Evolutionary conservation across 1,284 basidiomycete species (phyloP).

Genomic region (Sporisorium reilianum): DNA sequence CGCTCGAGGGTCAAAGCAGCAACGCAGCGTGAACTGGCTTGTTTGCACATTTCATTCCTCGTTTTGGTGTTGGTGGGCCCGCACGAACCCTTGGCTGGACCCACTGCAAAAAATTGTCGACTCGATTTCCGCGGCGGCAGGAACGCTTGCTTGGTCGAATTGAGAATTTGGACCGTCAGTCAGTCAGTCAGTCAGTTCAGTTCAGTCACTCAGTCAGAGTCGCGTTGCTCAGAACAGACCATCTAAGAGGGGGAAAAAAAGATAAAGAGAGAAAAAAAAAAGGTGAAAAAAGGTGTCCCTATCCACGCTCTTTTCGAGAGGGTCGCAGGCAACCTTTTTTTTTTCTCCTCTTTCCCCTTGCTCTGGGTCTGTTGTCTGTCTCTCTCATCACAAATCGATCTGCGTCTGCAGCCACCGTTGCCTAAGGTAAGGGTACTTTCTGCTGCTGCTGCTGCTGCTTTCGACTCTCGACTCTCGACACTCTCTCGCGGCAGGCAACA

Average conservation of each 20-base stretch:
- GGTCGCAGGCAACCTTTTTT: conserved; percentile 1
- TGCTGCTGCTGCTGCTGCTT: not conserved
- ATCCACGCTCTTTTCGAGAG: not conserved
- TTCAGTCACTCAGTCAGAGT: no score
- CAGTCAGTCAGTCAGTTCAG: no score
- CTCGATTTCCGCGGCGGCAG: no score
- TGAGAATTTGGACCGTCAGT: no score
- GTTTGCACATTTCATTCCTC: not conserved
- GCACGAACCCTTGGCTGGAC: not conserved
- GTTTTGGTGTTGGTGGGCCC: not conserved
- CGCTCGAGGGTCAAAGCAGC: no score
- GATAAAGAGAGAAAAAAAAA: not conserved
- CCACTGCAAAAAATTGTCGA: no score
- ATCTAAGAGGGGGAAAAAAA: not conserved
- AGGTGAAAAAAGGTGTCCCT: not conserved
- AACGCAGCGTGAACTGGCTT: no score
- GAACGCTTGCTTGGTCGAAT: no score
- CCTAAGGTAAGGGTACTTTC: not conserved
- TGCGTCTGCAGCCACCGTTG: conserved; percentile 8
- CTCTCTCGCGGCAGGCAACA: not conserved
- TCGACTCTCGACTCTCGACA: not conserved
- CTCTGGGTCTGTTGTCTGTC: not conserved
- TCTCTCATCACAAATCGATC: conserved; percentile 1
- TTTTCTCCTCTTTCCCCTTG: not conserved
- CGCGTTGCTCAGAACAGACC: not conserved